These are phyloP conservation scores for Chaetoceros muelleri DNA, from an alignment of 108 stramenopile species.

Conservation along the genomic window DNA sequence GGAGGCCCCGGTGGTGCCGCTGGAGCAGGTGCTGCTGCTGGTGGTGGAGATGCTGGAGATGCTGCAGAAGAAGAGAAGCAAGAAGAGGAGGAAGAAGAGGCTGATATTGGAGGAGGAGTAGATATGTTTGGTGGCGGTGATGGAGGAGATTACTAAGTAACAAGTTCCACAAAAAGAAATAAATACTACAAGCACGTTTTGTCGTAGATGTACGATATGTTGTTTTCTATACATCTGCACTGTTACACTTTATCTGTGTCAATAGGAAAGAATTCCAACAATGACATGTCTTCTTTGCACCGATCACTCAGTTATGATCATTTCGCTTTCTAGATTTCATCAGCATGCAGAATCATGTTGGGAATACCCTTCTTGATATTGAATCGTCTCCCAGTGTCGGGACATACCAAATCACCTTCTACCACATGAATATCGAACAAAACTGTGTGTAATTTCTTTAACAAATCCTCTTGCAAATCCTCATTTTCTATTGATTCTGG, in stretches of 20 bases:
- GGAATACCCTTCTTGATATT: slow-evolving; percentile 90
- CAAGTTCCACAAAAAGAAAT: too few relatives aligned
- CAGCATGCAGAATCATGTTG: slow-evolving; percentile 97
- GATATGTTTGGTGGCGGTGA: slow-evolving; percentile 76
- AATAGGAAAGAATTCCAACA: too few relatives aligned
- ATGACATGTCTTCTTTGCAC: too few relatives aligned
- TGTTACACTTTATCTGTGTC: too few relatives aligned
- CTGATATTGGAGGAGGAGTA: slow-evolving; percentile 63
- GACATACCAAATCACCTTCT: slow-evolving; percentile 83
- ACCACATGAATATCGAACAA: slow-evolving; percentile 86
- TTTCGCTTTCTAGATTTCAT: slow-evolving; percentile 87
- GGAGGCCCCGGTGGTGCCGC: slow-evolving; percentile 69
- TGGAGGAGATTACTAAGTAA: slow-evolving; percentile 43
- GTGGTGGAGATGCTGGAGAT: slow-evolving; percentile 49
- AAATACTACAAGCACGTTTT: too few relatives aligned
- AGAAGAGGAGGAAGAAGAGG: slow-evolving; percentile 60
- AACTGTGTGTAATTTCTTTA: slow-evolving; percentile 47
- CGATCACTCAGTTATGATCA: too few relatives aligned
- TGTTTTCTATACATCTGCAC: too few relatives aligned
- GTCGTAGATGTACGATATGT: too few relatives aligned
- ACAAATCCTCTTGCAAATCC: slow-evolving; percentile 21
- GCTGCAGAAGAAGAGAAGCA: slow-evolving; percentile 57
- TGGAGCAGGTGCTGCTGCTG: slow-evolving; percentile 66
- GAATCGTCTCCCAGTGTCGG: slow-evolving; percentile 84
- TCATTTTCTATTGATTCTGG: slow-evolving; percentile 18